Base-by-base conservation (phyloP, 768 basidiomycete genomes). In the Boletellus sp. region DNA sequence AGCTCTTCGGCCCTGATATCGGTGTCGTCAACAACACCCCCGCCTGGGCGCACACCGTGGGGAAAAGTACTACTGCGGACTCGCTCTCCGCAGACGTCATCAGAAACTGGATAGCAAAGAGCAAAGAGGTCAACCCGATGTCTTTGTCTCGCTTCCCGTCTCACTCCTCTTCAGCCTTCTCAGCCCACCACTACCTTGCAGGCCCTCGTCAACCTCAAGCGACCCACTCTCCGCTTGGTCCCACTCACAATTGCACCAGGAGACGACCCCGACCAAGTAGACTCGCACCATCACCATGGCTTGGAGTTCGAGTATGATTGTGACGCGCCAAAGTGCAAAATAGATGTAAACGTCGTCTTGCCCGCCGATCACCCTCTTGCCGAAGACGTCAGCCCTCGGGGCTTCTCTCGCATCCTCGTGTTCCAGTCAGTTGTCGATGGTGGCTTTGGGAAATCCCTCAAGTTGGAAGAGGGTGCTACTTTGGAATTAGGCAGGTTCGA, bases 301-400 rank as follows among this genome's bases (percentile, higher is more conserved):
- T 75, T 95, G 51, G 91, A 92, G 63, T 97, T 96, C 67, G 85
- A 89, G 64, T 97, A 88, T 67, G 94, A 97, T 64, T 90, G 89
- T 55, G 90, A 93, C 51, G 84, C 92, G 0, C 86, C 93, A 8
- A 87, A 85, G 58, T 92, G 91, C 60, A 80, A 78, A 19, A 83
- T 96, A 51, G 82, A 84, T 33, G 79, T 96, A 17, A 78, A 89
- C 54, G 84, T 92, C 41, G 73, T 90, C 31, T 73, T 91, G 0
- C 78, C 85, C 5, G 78, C 84, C 23, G 74, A 78, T 26, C 82
- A 87, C 52, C 81, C 80, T 7, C 80, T 82, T 34, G 68, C 72
- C 41, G 70, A 69, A 52, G 70, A 67, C 54, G 66, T 78, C 45
- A 60, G 68, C 35, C 39, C 52, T 23, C 44, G 46, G 8, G 69